Conservation (phyloP, 1,284 basidiomycete genomes). For the Microbotryomycetes sp. region DNA sequence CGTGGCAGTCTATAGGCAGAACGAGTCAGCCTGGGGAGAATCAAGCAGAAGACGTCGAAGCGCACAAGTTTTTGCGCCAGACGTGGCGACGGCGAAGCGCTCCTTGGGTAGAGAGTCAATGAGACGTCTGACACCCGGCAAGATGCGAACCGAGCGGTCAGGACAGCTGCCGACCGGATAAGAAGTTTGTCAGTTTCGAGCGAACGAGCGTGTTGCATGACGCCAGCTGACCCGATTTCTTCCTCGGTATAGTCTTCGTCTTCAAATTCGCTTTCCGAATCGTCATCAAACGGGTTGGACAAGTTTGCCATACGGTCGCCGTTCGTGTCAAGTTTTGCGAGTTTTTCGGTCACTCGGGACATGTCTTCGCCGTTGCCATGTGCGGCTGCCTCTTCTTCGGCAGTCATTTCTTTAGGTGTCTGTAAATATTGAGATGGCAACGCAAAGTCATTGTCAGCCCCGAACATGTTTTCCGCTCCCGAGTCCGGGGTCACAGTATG, state of each 20-base stretch:
- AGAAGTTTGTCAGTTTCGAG: no score
- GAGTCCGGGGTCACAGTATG: neutral
- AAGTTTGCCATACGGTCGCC: slow-evolving; percentile 45
- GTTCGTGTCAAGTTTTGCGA: slow-evolving; percentile 32
- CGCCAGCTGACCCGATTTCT: slow-evolving; percentile 25
- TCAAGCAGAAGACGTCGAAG: slow-evolving; percentile 40
- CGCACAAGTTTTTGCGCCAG: slow-evolving; percentile 61
- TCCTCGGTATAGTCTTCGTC: slow-evolving; percentile 39
- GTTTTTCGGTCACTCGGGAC: slow-evolving; percentile 40
- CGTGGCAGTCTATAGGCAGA: slow-evolving; percentile 41
- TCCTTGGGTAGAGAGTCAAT: slow-evolving; percentile 61
- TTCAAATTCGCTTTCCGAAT: slow-evolving; percentile 48
- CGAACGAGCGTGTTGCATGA: no score
- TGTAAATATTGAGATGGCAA: neutral
- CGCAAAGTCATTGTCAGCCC: neutral
- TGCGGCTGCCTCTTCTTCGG: neutral
- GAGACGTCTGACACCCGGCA: slow-evolving; percentile 63
- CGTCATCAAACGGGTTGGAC: slow-evolving; percentile 48
- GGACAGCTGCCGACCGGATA: slow-evolving; percentile 5
- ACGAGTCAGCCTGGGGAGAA: slow-evolving; percentile 27
- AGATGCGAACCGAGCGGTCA: slow-evolving; percentile 51
- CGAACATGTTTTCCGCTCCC: neutral
- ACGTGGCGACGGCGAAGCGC: slow-evolving; percentile 65
- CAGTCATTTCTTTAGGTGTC: slow-evolving; percentile 1
- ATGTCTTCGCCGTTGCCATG: slow-evolving; percentile 7